These are phyloP conservation scores for Carallia pectinifolia DNA, from an alignment of 345 rosid species.

Conservation along the genomic window DNA sequence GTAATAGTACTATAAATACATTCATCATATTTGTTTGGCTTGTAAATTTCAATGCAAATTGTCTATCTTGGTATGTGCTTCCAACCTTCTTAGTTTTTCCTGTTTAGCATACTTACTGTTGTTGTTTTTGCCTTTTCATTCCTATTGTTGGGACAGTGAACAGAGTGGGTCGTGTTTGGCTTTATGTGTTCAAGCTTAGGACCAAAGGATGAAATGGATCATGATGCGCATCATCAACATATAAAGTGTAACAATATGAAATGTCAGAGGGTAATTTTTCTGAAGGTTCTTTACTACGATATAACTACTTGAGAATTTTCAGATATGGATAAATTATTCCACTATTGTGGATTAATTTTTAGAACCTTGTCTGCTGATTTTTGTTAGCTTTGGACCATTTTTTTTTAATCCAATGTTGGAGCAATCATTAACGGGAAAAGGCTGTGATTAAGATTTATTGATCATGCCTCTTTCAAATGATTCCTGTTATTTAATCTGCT, in stretches of 20 bases:
- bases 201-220: slow-evolving; percentile 38
- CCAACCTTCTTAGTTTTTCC: background rate
- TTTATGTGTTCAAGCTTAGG: slow-evolving; percentile 19
- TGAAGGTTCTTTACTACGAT: slow-evolving; percentile 1
- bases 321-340: background rate
- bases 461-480: too few relatives aligned
- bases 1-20: background rate
- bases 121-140: slow-evolving; percentile 1
- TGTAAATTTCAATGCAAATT: background rate
- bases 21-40: background rate
- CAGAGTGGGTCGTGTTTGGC: background rate
- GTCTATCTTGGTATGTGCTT: background rate
- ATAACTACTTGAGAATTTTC: background rate
- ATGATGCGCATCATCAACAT: slow-evolving; percentile 19
- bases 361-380: too few relatives aligned
- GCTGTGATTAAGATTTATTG: too few relatives aligned
- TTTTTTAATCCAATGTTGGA: too few relatives aligned
- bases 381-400: too few relatives aligned
- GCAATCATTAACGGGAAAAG: too few relatives aligned
- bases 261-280: slow-evolving; percentile 34
- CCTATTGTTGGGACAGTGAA: slow-evolving; percentile 5
- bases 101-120: background rate
- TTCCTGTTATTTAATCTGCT: too few relatives aligned
- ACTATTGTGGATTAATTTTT: background rate
- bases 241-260: slow-evolving; percentile 35